phyloP scores from a whole-genome alignment of 225 moss, liverwort and hornwort genomes.

The Climacium dendroides region DNA sequence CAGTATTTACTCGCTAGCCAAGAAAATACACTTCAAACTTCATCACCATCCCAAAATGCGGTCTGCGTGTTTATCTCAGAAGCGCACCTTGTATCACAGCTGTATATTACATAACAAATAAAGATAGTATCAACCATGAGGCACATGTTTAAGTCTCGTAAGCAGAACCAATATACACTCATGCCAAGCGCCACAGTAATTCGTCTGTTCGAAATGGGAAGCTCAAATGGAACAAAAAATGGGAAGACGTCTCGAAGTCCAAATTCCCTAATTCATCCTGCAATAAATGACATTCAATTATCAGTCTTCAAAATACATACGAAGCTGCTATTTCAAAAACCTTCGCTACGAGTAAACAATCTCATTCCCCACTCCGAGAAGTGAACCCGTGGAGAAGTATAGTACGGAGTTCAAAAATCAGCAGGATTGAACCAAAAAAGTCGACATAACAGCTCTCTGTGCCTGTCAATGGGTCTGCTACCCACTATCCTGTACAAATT shows the following conservation, averaged over 20 bases:
- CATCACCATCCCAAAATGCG: not conserved
- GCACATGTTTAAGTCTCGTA: not conserved
- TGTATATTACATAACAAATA: not conserved
- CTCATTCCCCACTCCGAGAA: not conserved
- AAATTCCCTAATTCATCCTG: conserved; percentile 22
- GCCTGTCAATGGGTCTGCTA: not conserved
- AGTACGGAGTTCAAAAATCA: not conserved
- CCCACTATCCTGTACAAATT: not conserved
- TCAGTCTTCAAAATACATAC: not conserved
- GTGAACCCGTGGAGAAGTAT: not conserved
- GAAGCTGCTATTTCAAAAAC: not conserved
- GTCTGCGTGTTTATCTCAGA: not conserved
- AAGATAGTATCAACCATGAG: not conserved
- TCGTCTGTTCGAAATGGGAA: conserved; percentile 1
- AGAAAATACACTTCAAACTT: not conserved
- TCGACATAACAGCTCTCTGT: not conserved
- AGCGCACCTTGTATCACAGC: not conserved
- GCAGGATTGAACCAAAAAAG: not conserved
- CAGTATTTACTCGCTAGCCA: not conserved
- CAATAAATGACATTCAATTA: not conserved
- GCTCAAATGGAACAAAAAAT: not conserved
- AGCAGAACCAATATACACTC: not conserved
- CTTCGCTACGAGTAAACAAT: not conserved
- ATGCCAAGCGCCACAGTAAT: not conserved
- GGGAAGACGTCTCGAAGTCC: not conserved